These are phyloP conservation scores for Gelatoporia subvermispora DNA, from an alignment of 768 basidiomycete genomes.

Conservation along the genomic window DNA sequence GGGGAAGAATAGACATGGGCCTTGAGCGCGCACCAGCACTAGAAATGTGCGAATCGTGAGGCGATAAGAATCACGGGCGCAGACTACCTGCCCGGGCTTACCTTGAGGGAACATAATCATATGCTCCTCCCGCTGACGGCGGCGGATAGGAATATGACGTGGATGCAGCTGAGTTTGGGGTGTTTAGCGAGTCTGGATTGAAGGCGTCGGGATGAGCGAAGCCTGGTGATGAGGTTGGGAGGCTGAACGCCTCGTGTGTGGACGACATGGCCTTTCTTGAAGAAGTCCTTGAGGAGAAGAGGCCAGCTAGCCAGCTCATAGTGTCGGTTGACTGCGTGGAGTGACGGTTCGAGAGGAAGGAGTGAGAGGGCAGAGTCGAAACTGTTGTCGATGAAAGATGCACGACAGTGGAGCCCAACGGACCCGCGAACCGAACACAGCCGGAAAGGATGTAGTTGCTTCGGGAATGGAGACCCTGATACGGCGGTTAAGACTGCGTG, in stretches of 20 bases:
- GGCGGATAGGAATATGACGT: conserved; percentile 75
- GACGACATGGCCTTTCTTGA: conserved; percentile 60
- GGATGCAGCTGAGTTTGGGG: conserved; percentile 45
- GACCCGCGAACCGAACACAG: background rate
- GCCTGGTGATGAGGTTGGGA: conserved; percentile 69
- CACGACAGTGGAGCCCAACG: conserved; percentile 13
- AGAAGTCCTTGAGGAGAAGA: conserved; percentile 49
- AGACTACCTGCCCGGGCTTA: conserved; percentile 23
- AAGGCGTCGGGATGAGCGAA: conserved; percentile 55
- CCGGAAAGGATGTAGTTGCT: too few species aligned
- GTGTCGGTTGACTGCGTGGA: background rate
- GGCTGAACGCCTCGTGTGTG: conserved; percentile 85
- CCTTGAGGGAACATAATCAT: conserved; percentile 59
- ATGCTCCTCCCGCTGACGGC: conserved; percentile 44
- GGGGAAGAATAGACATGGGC: conserved; percentile 58
- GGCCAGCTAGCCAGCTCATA: conserved; percentile 73
- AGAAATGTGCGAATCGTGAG: conserved; percentile 8
- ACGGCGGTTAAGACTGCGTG: too few species aligned
- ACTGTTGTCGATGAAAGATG: conserved; percentile 1
- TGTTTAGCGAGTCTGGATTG: conserved; percentile 46
- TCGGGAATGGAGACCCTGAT: too few species aligned
- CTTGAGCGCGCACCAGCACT: conserved; percentile 41
- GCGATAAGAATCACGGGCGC: conserved; percentile 5
- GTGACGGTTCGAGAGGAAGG: background rate
- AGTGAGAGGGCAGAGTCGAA: conserved; percentile 1